Evolutionary conservation across 169 alveolate genomes (phyloP).

Genomic region (Nephromyces sp.): DNA sequence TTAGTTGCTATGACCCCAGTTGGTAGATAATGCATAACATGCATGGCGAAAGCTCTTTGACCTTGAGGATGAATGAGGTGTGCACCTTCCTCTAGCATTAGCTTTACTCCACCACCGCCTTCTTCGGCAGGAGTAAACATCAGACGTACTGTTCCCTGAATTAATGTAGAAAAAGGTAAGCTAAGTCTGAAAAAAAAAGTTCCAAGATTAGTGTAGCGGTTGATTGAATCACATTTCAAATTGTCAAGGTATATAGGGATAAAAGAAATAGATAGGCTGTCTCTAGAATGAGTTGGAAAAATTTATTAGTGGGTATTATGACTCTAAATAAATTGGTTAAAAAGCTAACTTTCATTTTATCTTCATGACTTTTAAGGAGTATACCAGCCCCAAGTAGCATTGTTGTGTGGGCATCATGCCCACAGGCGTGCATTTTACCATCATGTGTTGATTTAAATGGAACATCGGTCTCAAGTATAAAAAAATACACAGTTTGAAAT

Average conservation of each 20-base stretch:
- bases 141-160: conserved; percentile 42
- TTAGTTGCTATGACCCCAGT: conserved; percentile 21
- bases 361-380: conserved; percentile 19
- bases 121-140: conserved; percentile 43
- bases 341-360: too few species aligned
- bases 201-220: too few species aligned
- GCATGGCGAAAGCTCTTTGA: conserved; percentile 16
- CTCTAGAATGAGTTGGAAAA: too few species aligned
- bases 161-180: too few species aligned
- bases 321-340: too few species aligned
- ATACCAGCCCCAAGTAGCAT: conserved; percentile 45
- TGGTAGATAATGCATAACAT: conserved; percentile 23
- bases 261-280: too few species aligned
- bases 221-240: too few species aligned
- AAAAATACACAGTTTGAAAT: too few species aligned
- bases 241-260: too few species aligned
- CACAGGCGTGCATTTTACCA: conserved; percentile 47
- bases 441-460: conserved; percentile 12
- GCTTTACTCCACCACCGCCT: conserved; percentile 34
- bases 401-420: conserved; percentile 43
- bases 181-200: too few species aligned
- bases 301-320: too few species aligned
- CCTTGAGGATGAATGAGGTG: conserved; percentile 1
- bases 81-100: conserved; percentile 28
- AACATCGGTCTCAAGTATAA: conserved; percentile 30